These are phyloP conservation scores for Pseudotsuga menziesii DNA, from an alignment of 75 land plant species.

Conservation along the genomic window DNA sequence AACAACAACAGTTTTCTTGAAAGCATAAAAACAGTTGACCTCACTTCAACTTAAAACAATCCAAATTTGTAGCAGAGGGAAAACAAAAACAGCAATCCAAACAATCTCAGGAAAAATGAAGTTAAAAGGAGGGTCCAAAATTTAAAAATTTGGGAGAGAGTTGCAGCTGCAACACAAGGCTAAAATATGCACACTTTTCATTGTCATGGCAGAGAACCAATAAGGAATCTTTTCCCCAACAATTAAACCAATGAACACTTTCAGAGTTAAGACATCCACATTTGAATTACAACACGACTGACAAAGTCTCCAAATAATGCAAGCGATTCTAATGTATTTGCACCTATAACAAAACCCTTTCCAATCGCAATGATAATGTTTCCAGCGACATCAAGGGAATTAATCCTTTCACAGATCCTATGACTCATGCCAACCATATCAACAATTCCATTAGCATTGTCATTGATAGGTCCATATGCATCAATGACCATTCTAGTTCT, in stretches of 20 bases:
- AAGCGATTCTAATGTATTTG: slow-evolving; percentile 71
- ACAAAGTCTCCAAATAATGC: slow-evolving; percentile 62
- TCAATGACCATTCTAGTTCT: slow-evolving; percentile 82
- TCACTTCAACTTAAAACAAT: too few species aligned
- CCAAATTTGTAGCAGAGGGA: too few species aligned
- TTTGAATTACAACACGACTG: slow-evolving; percentile 17
- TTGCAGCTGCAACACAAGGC: too few species aligned
- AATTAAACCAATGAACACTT: slow-evolving; percentile 31
- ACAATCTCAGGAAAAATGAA: too few species aligned
- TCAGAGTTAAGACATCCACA: slow-evolving; percentile 25
- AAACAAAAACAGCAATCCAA: too few species aligned
- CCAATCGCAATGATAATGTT: slow-evolving; percentile 96
- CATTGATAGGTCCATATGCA: too few species aligned
- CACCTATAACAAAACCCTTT: slow-evolving; percentile 88
- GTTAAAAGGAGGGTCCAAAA: too few species aligned
- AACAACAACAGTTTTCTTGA: too few species aligned
- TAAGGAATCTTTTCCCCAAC: slow-evolving; percentile 32
- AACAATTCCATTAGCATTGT: slow-evolving; percentile 96
- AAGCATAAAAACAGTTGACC: too few species aligned
- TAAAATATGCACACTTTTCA: slow-evolving; percentile 19
- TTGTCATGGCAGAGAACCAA: slow-evolving; percentile 41
- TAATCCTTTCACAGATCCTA: too few species aligned
- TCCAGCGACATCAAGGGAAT: slow-evolving; percentile 93
- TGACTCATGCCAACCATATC: too few species aligned
- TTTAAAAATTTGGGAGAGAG: too few species aligned